Conservation (phyloP, 768 basidiomycete genomes). For the Mycena alexandri region DNA sequence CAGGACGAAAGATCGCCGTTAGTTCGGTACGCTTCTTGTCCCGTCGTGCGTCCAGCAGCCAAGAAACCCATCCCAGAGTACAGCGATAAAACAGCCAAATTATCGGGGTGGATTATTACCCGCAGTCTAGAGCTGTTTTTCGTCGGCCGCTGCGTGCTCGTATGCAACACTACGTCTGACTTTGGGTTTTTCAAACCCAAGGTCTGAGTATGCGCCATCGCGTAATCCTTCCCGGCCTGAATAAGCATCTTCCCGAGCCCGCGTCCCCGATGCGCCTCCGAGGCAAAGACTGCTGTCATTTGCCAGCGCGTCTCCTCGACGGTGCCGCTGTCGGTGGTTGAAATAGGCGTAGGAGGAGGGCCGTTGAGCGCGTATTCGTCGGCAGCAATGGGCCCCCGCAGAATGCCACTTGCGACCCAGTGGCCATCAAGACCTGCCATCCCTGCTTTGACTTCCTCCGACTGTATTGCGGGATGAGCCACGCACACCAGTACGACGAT, state of each 20-base stretch:
- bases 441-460: not conserved
- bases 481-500: slow-evolving; percentile 35
- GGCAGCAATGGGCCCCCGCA: slow-evolving; percentile 30
- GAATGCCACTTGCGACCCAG: slow-evolving; percentile 32
- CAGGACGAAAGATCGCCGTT: slow-evolving; percentile 28
- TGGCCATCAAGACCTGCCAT: not conserved
- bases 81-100: slow-evolving; percentile 19
- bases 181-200: not conserved
- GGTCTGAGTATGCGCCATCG: not conserved
- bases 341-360: not conserved
- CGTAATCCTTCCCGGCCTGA: slow-evolving; percentile 34
- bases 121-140: slow-evolving; percentile 2
- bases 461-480: slow-evolving; percentile 1
- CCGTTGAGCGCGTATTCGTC: slow-evolving; percentile 24
- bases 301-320: slow-evolving; percentile 34
- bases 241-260: slow-evolving; percentile 36
- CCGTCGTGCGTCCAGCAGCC: slow-evolving; percentile 30
- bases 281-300: slow-evolving; percentile 36
- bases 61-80: slow-evolving; percentile 27
- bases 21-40: slow-evolving; percentile 34
- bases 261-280: slow-evolving; percentile 27
- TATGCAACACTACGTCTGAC: not conserved
- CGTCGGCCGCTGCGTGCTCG: too few species aligned
- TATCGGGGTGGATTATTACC: slow-evolving; percentile 34
- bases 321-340: too few species aligned